Evolutionary conservation across 495 filamentous ascomycete species (phyloP), one percentile per base, ranked within the genome.

Genomic region (Pseudoneurospora amorphoporcata): DNA sequence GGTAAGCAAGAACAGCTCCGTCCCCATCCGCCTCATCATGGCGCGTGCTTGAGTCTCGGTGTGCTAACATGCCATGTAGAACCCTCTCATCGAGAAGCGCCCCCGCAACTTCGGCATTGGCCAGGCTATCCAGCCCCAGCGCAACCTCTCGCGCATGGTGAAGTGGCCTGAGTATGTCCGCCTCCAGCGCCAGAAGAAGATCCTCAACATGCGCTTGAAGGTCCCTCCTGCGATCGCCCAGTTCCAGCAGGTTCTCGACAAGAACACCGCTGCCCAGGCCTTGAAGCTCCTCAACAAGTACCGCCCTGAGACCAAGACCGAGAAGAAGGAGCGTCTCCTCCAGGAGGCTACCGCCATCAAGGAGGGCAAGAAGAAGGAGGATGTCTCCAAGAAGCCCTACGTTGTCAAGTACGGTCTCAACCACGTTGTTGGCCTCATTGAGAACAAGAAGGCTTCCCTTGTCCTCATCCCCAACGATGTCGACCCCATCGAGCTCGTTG

Each of bases 271-370:
- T 79, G 90, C 93, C 79, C 95, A 98, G 87, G 88, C 83, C 32
- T 94, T 99, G 90, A 97, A 97, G 88, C 92, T 99, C 80, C 92
- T 98, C 80, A 94, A 95, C 92, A 98, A 99, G 88, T 98, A 98
- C 91, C 93, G 94, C 76, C 96, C 96, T 73, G 96, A 99, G 90
- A 96, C 93, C 83, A 98, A 98, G 90, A 86, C 88, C 75, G 95
- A 98, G 91, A 99, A 99, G 93, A 99, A 98, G 90, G 96, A 99
- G 88, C 93, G 96, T 85, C 86, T 99, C 76, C 89, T 90, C 83
- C 93, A 97, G 89, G 96, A 99, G 89, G 96, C 96, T 73, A 97
- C 93, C 76, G 96, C 94, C 77, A 90, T 98, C 81, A 88, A 92
- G 82, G 94, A 98, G 83, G 96, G 96, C 84, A 97, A 98, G 91